Evolutionary conservation across 2,329 filamentous ascomycete genomes (phyloP), one percentile per base, ranked within the genome.

Genomic region (Colletotrichum sidae): DNA sequence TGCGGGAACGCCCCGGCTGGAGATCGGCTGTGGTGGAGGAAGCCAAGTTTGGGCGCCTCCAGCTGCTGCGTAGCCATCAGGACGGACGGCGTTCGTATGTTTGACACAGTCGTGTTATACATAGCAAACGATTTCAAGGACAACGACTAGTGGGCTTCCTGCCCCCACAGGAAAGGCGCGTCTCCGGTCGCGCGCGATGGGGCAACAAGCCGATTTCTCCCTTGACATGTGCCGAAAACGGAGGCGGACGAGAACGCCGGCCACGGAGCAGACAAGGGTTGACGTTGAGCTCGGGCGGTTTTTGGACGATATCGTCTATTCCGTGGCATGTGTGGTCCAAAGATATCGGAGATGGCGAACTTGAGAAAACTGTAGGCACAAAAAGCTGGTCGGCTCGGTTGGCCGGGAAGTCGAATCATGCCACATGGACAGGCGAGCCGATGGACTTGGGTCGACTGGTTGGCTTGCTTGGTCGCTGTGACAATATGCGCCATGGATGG

Each of bases 171-270:
- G 38, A 42, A 15, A 65, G 46, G 46, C 42, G 47, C 42, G 37
- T 65, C 58, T 62, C 46, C 58, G 47, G 47, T 56, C 25, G 52
- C 8, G 52, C 35, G 56, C 34, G 52, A 65, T 65, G 62, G 58
- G 46, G 54, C 52, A 39, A 41, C 33, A 45, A 52, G 38, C 52
- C 52, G 58, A 57, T 34, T 56, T 57, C 47, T 65, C 47, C 62
- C 62, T 57, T 53, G 15, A 52, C 62, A 52, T 52, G 47, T 56
- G 62, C 62, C 62, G 62, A 62, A 65, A 62, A 65, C 62, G 62
- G 62, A 65, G 58, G 46, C 45, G 34, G 25, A 45, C 46, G 42
- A 50, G 46, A 62, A 17, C 52, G 41, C 62, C 52, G 52, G 25
- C 41, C 15, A 55, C 62, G 52, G 46, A 46, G 37, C 12, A 4